Evolutionary conservation across 2,329 filamentous ascomycete genomes (phyloP), one percentile per base, ranked within the genome.

Genomic region (Colletotrichum tanaceti): DNA sequence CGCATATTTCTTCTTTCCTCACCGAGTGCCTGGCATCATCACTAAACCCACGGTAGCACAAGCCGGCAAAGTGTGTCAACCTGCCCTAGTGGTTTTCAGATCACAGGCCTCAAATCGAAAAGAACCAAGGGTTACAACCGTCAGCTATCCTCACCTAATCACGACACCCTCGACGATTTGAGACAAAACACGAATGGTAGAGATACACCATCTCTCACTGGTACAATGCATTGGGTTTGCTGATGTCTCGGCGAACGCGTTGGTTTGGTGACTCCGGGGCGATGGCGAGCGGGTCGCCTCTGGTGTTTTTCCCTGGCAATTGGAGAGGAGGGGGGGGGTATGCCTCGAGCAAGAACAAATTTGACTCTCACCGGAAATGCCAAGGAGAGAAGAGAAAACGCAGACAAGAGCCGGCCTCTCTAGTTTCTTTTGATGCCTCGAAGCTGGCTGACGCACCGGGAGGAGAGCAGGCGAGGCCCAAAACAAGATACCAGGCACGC

Each of bases 301-400:
- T 13, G 50, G 22, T 32, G 16, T 50, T 9, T 9, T 50, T 10
- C 47, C 46, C 18, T 28, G n/a, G 20, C 28, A 14, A 43, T 28
- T 32, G 28, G 9, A 32, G 3, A 7, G 28, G 28, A 2, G 28
- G 28, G 5, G 28, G 28, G 38, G 10, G 22, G 22, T 38, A 13
- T 22, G 10, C 38, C 14, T 35, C 38, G 11, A 20, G 20, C 14
- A 18, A 24, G 53, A 43, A 43, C 14, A 43, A 41, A 18, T 10
- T 20, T 11, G 38, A 41, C 35, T 61, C 47, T 32, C 35, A 32
- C 18, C 47, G 22, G 16, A 32, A 20, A 14, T 13, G 28, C 49
- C 41, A 28, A 61, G 41, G 57, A 58, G 64, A 58, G 59, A 63
- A 67, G 59, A 67, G 64, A 46, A 24, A 63, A 67, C 63, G 44